Evolutionary conservation across 1,284 basidiomycete species (phyloP).

Genomic region (Ganoderma boninense): DNA sequence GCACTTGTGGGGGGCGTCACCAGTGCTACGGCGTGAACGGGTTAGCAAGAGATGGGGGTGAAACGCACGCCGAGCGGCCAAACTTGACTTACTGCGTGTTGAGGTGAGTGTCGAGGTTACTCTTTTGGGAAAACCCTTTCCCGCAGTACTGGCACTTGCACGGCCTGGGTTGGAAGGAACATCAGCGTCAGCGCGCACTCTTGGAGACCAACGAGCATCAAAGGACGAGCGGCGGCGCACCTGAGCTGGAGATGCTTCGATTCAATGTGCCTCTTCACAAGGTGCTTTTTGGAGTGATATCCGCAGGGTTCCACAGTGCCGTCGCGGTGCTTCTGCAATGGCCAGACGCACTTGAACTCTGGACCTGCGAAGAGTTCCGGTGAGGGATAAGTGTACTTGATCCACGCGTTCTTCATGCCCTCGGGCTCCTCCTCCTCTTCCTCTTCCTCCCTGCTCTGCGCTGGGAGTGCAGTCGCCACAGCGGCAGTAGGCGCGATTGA

Average conservation of each 20-base stretch:
- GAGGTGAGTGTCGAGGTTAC: slow-evolving; percentile 65
- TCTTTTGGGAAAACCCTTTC: slow-evolving; percentile 67
- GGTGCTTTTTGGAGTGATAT: slow-evolving; percentile 68
- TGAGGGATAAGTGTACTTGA: slow-evolving; percentile 28
- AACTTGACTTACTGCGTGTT: slow-evolving; percentile 62
- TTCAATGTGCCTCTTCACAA: slow-evolving; percentile 74
- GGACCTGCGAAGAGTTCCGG: slow-evolving; percentile 25
- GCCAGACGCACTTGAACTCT: slow-evolving; percentile 41
- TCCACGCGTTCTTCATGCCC: slow-evolving; percentile 30
- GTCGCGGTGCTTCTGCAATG: slow-evolving; percentile 15
- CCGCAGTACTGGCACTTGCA: slow-evolving; percentile 63
- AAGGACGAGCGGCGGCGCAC: slow-evolving; percentile 45
- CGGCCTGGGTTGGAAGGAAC: slow-evolving; percentile 47
- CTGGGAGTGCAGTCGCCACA: slow-evolving; percentile 2
- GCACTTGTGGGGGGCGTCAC: slow-evolving; percentile 62
- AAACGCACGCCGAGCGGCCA: slow-evolving; percentile 13
- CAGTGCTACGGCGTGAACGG: slow-evolving; percentile 51
- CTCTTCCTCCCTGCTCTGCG: slow-evolving; percentile 10
- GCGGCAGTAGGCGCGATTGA: slow-evolving; percentile 22
- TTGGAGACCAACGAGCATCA: background rate
- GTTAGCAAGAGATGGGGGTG: slow-evolving; percentile 9
- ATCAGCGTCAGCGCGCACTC: slow-evolving; percentile 21
- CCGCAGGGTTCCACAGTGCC: slow-evolving; percentile 45
- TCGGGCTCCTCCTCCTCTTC: slow-evolving; percentile 17
- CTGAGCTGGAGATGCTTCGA: slow-evolving; percentile 68